phyloP scores from a whole-genome alignment of 352 stramenopile genomes.

The Pseudoperonospora humuli region DNA sequence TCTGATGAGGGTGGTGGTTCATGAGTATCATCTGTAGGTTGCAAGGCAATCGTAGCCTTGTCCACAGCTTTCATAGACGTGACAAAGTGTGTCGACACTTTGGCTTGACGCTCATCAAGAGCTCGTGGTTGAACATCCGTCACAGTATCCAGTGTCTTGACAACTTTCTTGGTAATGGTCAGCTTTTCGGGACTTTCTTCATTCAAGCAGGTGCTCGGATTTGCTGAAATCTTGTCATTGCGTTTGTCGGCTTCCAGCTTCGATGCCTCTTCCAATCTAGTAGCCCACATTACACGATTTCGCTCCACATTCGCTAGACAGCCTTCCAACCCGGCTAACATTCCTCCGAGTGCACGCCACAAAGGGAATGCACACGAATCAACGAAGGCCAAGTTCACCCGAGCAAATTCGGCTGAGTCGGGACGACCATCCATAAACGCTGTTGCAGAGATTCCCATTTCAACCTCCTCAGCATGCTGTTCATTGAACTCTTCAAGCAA shows the following conservation, averaged over 20 bases:
- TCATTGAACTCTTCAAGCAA: conserved; percentile 78
- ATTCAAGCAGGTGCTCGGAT: neutral
- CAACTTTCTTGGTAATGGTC: conserved; percentile 9
- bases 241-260: conserved; percentile 11
- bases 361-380: conserved; percentile 80
- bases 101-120: neutral
- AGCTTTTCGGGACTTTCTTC: conserved; percentile 5
- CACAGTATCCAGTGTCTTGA: neutral
- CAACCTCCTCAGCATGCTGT: conserved; percentile 67
- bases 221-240: conserved; percentile 1
- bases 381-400: conserved; percentile 77
- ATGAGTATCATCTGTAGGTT: too few relatives aligned
- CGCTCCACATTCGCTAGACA: conserved; percentile 60
- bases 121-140: neutral
- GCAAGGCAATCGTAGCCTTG: too few relatives aligned
- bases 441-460: conserved; percentile 50
- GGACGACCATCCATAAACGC: conserved; percentile 75
- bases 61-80: too few relatives aligned
- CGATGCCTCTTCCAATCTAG: conserved; percentile 22
- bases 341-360: conserved; percentile 58
- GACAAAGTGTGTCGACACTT: neutral
- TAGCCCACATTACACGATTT: conserved; percentile 59
- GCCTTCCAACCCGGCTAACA: conserved; percentile 50
- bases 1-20: too few relatives aligned
- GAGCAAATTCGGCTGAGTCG: conserved; percentile 49